Evolutionary conservation across 2,329 filamentous ascomycete species (phyloP).

Genomic region (Alternaria consortialis): DNA sequence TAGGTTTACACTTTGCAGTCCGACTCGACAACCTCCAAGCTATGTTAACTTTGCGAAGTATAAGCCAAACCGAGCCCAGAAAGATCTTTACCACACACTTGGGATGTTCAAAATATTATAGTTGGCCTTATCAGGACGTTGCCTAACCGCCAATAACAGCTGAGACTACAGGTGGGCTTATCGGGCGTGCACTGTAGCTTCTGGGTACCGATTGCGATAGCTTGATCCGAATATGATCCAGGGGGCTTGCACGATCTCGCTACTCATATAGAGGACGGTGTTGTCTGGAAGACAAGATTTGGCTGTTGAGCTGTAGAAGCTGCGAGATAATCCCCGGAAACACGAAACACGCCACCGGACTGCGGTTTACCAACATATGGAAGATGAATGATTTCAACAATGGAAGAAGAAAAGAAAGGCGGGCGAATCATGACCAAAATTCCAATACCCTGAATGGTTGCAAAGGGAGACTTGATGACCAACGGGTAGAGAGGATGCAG

Average conservation of each 20-base stretch:
- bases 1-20: not conserved
- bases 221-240: not conserved
- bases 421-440: not conserved
- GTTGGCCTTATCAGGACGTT: not conserved
- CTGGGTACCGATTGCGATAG: not conserved
- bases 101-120: not conserved
- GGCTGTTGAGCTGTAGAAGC: fast-evolving
- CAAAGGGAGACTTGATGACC: not conserved
- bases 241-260: not conserved
- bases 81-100: not conserved
- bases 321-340: not conserved
- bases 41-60: not conserved
- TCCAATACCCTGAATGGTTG: not conserved
- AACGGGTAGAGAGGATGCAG: not conserved
- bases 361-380: not conserved
- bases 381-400: not conserved
- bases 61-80: not conserved
- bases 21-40: not conserved
- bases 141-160: no score
- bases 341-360: not conserved
- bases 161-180: fast-evolving
- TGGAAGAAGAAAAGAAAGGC: not conserved
- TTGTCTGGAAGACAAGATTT: not conserved
- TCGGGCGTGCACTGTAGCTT: not conserved
- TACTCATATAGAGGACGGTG: not conserved